These are phyloP conservation scores for Phytophthora cactorum DNA, from an alignment of 352 stramenopile species.

Conservation along the genomic window DNA sequence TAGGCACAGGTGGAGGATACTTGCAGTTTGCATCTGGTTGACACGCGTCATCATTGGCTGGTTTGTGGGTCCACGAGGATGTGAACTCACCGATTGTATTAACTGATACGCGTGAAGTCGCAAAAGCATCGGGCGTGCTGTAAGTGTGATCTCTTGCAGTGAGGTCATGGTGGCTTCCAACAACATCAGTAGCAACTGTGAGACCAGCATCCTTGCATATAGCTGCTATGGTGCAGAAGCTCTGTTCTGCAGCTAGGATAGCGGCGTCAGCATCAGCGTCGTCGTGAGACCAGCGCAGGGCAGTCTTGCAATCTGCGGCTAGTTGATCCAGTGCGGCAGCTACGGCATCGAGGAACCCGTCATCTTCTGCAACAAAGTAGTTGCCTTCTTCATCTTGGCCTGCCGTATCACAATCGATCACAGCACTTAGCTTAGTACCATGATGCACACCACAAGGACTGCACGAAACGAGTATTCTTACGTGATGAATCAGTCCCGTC, in stretches of 20 bases:
- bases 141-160: not conserved
- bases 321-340: constrained; percentile 29
- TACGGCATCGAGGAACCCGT: constrained; percentile 40
- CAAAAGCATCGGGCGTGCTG: not conserved
- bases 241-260: constrained; percentile 26
- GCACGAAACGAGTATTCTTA: not conserved
- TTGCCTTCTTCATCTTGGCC: not conserved
- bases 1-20: constrained; percentile 8
- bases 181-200: not conserved
- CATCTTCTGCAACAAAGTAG: constrained; percentile 43
- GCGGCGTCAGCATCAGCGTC: constrained; percentile 18
- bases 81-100: not conserved
- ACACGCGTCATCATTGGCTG: not conserved
- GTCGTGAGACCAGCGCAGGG: constrained; percentile 27
- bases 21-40: not conserved
- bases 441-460: not conserved
- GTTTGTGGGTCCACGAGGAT: constrained; percentile 1
- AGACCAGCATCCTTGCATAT: constrained; percentile 38
- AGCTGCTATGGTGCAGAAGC: constrained; percentile 19
- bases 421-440: not conserved
- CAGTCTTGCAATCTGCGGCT: constrained; percentile 18
- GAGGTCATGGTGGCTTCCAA: not conserved
- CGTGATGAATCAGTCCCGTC: not conserved
- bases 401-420: not conserved
- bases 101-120: not conserved